These are phyloP conservation scores for Bipolaris bicolor DNA, from an alignment of 2,329 filamentous ascomycete genomes.

Conservation along the genomic window DNA sequence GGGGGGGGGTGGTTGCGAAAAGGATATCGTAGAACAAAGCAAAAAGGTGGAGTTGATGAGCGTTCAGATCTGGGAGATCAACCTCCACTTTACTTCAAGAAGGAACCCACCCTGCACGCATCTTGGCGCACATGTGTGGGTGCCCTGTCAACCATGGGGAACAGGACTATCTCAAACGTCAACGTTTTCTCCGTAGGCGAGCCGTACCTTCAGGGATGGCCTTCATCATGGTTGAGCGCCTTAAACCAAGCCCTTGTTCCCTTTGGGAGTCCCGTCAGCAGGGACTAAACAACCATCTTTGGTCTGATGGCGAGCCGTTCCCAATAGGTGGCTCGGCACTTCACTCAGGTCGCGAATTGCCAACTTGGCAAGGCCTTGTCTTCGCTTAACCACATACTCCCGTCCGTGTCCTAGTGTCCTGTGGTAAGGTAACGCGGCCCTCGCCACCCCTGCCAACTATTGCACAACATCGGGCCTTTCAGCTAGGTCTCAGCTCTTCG, in stretches of 20 bases:
- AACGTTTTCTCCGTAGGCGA: conserved; percentile 1
- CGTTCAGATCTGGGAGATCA: conserved; percentile 7
- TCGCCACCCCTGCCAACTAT: neutral
- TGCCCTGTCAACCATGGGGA: conserved; percentile 2
- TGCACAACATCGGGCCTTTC: conserved; percentile 4
- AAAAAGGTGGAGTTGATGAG: conserved; percentile 8
- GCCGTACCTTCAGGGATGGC: conserved; percentile 5
- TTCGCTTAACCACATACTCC: conserved; percentile 2
- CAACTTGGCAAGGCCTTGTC: neutral
- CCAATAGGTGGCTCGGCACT: neutral
- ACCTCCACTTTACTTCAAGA: conserved; percentile 11
- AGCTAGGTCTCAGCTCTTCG: neutral
- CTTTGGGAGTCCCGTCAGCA: neutral
- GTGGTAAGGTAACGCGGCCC: neutral
- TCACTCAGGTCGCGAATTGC: neutral
- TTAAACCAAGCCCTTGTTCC: neutral
- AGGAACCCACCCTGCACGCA: neutral
- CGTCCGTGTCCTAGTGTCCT: neutral
- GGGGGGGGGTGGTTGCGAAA: neutral
- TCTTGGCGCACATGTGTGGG: neutral
- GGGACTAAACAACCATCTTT: neutral
- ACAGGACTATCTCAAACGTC: conserved; percentile 3
- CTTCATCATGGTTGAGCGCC: neutral
- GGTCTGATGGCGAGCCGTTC: neutral
- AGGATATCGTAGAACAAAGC: conserved; percentile 5